These are phyloP conservation scores for Penicillium simplicissimum DNA, from an alignment of 495 filamentous ascomycete species.

Conservation along the genomic window DNA sequence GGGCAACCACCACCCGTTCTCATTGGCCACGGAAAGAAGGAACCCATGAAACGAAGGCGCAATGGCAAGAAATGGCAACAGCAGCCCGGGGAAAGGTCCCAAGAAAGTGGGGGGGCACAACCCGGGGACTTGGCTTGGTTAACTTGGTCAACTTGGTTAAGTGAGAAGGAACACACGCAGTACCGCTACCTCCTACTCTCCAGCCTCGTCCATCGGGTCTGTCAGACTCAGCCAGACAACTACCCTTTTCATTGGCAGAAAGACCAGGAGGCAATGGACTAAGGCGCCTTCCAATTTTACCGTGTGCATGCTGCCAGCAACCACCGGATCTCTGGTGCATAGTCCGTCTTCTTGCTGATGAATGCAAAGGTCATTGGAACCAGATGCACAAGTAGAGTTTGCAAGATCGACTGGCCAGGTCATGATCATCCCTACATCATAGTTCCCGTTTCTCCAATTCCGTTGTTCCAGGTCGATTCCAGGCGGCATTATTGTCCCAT, in stretches of 20 bases:
- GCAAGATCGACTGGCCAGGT: neutral
- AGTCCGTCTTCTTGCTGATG: neutral
- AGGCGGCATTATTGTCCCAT: neutral
- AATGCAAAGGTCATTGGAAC: neutral
- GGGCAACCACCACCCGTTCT: neutral
- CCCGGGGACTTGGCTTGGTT: neutral
- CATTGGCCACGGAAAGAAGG: conserved; percentile 10
- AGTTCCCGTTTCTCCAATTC: neutral
- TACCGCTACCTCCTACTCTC: too few species aligned
- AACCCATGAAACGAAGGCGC: neutral
- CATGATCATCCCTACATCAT: neutral
- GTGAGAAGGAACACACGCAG: too few species aligned
- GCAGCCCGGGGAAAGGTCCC: conserved; percentile 7
- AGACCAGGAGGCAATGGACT: neutral
- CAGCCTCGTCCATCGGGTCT: too few species aligned
- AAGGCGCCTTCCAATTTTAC: neutral
- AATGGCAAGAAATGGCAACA: conserved; percentile 10
- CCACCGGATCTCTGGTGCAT: neutral
- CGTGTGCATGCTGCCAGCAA: neutral
- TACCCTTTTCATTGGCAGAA: neutral
- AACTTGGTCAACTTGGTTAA: too few species aligned
- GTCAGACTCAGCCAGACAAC: neutral
- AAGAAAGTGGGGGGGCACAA: neutral
- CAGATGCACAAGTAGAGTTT: neutral
- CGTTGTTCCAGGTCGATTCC: neutral